A percentile compares a stretch with the other conserved stretches of the same genome.
Conservation (phyloP, 345 rosid species). For the Carallia brachiata region DNA sequence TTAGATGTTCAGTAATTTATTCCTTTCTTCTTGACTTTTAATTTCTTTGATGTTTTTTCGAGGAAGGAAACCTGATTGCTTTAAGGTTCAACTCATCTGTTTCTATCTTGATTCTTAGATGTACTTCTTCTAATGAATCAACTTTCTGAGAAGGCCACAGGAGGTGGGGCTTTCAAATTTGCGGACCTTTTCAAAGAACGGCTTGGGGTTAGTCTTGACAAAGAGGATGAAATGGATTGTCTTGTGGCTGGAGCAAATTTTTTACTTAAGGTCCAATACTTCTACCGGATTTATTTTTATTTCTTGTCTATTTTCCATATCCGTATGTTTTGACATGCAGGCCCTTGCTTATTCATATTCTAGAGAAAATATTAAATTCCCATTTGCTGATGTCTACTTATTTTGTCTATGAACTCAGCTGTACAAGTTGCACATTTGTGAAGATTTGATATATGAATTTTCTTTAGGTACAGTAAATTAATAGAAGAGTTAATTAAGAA, state of each 20-base stretch:
- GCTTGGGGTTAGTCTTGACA: constrained; percentile 92
- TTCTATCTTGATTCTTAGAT: background rate
- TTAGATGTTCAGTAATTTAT: background rate
- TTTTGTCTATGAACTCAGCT: background rate
- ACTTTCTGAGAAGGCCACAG: constrained; percentile 82
- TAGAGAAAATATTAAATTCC: background rate
- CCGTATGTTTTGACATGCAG: background rate
- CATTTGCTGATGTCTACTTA: too few relatives aligned
- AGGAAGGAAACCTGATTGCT: constrained; percentile 4
- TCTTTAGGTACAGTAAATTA: background rate
- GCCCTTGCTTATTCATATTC: background rate
- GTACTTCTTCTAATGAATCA: constrained; percentile 25
- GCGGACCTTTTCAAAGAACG: constrained; percentile 92
- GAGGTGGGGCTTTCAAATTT: constrained; percentile 95
- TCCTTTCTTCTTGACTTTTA: constrained; percentile 5
- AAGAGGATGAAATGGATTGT: constrained; percentile 99
- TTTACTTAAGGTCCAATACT: constrained; percentile 71
- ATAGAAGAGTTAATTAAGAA: too few relatives aligned
- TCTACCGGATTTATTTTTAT: constrained; percentile 13
- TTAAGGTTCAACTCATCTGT: background rate
- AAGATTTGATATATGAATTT: background rate
- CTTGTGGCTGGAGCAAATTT: constrained; percentile 99
- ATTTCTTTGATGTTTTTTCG: background rate
- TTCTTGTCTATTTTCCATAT: background rate
- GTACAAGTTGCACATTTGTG: background rate